Base-by-base conservation (phyloP, 1,284 basidiomycete species). In the Cutaneotrichosporon sp. region DNA sequence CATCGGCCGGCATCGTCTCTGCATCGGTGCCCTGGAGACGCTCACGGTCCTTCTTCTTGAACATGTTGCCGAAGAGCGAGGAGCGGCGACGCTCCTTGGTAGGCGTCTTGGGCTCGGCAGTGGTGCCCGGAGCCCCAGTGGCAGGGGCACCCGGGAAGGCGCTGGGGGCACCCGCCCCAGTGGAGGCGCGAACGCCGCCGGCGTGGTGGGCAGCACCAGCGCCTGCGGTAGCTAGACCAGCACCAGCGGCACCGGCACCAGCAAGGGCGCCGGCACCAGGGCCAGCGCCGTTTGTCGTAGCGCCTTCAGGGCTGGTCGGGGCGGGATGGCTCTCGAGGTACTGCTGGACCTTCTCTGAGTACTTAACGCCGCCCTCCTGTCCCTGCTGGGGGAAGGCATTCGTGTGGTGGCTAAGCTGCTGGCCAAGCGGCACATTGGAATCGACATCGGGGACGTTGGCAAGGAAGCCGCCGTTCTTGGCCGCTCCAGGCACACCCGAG, bases 11-110 rank as follows among this genome's bases (percentile, higher is more conserved):
- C 27, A 41, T 39, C 35, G 25, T 14, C 17, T 49, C 46, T 25
- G 37, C 27, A 20, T 29, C 44, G 17, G 24, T 22, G 46, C 19
- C 14, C 42, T 44, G 42, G 27, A 44, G 42, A 31, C 34, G 37
- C 19, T 37, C 35, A 12, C 27, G 35, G 37, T 49, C 46, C 46
- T 49, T 49, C 46, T 49, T 49, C 46, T 49, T 49, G 46, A 49
- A 49, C 22, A 49, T 37, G 27, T 20, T 38, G 35, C 46, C 46
- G 20, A 49, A 37, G 35, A 49, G 27, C 4, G 46, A 49, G 27
- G 46, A 49, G 14, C 46, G 46, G 27, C 46, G 37, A 37, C 46
- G 46, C 37, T 49, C 46, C 46, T 49, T 49, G 11, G 42, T 31
- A n/a, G 42, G 42, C 19, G 42, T 44, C 42, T 44, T 44, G 42